Evolutionary conservation across 352 stramenopile genomes (phyloP).

Genomic region (Phytopythium ostracodes): DNA sequence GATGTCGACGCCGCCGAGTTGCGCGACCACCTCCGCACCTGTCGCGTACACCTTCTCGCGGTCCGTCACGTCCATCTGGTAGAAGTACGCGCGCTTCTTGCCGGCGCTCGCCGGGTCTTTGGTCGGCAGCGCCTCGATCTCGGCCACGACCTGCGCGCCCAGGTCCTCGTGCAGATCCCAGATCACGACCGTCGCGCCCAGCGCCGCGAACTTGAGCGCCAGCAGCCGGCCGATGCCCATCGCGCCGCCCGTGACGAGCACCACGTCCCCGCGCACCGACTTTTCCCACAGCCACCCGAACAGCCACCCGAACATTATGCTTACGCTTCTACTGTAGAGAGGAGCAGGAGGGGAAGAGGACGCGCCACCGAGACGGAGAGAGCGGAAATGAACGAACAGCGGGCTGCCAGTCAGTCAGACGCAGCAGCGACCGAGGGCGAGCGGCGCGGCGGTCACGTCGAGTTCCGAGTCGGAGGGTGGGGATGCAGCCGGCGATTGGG

Average conservation of each 20-base stretch:
- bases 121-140: slow-evolving; percentile 23
- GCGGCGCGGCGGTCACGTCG: background rate
- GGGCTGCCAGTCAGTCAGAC: too few relatives aligned
- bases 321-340: background rate
- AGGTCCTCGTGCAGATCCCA: slow-evolving; percentile 34
- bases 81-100: slow-evolving; percentile 21
- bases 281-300: slow-evolving; percentile 23
- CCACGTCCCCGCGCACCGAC: slow-evolving; percentile 40
- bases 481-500: too few relatives aligned
- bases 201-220: slow-evolving; percentile 29
- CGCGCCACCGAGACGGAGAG: background rate
- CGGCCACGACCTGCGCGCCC: slow-evolving; percentile 20
- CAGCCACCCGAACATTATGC: slow-evolving; percentile 27
- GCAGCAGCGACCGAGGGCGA: background rate
- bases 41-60: slow-evolving; percentile 23
- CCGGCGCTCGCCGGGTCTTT: background rate
- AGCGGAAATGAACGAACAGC: background rate
- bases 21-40: slow-evolving; percentile 16
- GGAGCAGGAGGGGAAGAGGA: background rate
- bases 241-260: slow-evolving; percentile 50
- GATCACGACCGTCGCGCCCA: slow-evolving; percentile 30
- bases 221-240: slow-evolving; percentile 48
- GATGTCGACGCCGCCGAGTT: slow-evolving; percentile 33
- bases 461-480: background rate
- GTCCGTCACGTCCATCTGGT: slow-evolving; percentile 34